Base-by-base conservation (phyloP, 1,284 basidiomycete species). In the Puccinia polysora region DNA sequence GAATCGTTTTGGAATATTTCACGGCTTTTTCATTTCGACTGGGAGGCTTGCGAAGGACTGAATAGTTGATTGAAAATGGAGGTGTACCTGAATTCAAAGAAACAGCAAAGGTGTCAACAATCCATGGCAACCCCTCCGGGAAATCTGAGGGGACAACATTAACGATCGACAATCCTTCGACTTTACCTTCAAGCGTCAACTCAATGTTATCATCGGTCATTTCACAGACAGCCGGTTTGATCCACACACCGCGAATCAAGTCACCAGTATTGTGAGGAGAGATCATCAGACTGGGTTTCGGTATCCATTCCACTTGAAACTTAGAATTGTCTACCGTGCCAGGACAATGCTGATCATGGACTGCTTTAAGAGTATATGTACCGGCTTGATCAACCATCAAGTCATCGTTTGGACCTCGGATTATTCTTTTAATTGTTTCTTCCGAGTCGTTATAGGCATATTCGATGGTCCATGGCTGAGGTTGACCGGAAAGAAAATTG, bases 1-100 rank as follows among this genome's bases (percentile, higher is more conserved):
- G 91, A 81, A 95, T 88, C 0, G 85, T 86, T 1, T 88, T 87
- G 75, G 88, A 86, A 71, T 87, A 86, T 25, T 53, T 63, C 28
- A 88, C 80, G 45, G 88, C 82, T 73, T 82, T 85, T 7, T 84
- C 87, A 28, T 83, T 86, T 30, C 85, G 86, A 36, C 81, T 81
- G 12, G 86, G 86, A 64, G 81, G 83, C 64, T 86, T 83, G 76
- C 85, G 84, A 28, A 53, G 28, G 20, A 70, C 67, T 6, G 67
- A 60, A 62, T 70, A 70, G 10, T 50, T 30, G 25, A 62, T 36
- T 4, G 58, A 70, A 49, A 70, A 70, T 1, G 67, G 67, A 15
- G 67, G 67, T n/a, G 67, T 60, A 18, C 67, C 67, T 70, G 36
- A 23, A 53, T 14, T 34, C 14, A 47, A 59, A 40, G 8, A 62